Base-by-base conservation (phyloP, 345 rosid species). In the Ceriops zippeliana region DNA sequence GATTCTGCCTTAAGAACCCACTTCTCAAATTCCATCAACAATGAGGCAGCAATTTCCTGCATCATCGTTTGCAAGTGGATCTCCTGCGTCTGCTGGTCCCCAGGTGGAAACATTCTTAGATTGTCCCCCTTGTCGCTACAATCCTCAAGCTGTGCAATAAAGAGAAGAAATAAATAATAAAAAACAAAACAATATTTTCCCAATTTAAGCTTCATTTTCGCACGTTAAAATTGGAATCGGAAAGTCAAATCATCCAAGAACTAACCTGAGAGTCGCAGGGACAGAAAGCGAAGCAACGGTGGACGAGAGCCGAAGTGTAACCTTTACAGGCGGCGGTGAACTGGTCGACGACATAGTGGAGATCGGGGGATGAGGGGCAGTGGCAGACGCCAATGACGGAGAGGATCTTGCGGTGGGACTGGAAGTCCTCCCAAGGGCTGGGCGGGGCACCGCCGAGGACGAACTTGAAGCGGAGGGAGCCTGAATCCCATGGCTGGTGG, bases 371-470 rank as follows among this genome's bases (percentile, higher is more conserved):
- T 17, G 92, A 86, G 15, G 98, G 98, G 69, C 98, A 92, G 75
- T 96, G 99, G 70, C 89, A 90, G 67, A 96, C 82, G 24, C 98
- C 99, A 67, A 96, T 84, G 35, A 92, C 96, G 62, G 96, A 90
- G 62, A 90, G 93, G 75, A 87, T 86, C 87, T 96, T 96, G 65
- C 97, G 93, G 77, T 90, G 83, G 61, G 96, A 85, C 79, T 96
- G 99, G 78, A 96, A 96, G 78, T 96, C 97, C 69, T 96, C 99
- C 99, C 99, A 96, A 21, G 99, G 99, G 75, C 90, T 85, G 5
- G 99, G 90, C 21, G 97, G 98, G 24, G 90, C 81, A 20, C 98
- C 99, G 52, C 98, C 99, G 54, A 96, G 89, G 52, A 96, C 73
- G 82, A 90, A 92, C 70, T 87, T 89, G 83, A 96, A 96, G 58